Conservation (phyloP, 2,329 filamentous ascomycete species). For the Diplodia corticola region DNA sequence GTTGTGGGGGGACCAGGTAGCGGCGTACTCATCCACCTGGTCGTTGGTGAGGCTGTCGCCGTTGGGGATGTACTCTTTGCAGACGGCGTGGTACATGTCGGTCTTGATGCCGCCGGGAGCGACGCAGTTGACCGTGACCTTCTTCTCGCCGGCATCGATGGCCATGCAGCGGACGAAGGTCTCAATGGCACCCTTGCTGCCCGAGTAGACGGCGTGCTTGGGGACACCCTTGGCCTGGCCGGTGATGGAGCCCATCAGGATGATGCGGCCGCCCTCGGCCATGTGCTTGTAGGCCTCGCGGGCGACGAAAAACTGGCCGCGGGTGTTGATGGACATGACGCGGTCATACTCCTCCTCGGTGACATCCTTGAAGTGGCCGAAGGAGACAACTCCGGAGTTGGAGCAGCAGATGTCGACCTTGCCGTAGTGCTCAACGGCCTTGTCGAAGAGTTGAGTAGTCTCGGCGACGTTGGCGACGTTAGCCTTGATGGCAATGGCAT, state of each 20-base stretch:
- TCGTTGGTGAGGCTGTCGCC: conserved; percentile 58
- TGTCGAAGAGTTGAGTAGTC: conserved; percentile 63
- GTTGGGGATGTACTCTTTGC: conserved; percentile 62
- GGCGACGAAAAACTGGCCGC: conserved; percentile 64
- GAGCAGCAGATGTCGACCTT: conserved; percentile 70
- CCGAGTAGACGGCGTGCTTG: conserved; percentile 56
- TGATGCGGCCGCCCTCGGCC: conserved; percentile 53
- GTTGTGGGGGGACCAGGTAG: conserved; percentile 64
- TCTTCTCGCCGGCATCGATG: conserved; percentile 56
- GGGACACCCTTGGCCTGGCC: conserved; percentile 58
- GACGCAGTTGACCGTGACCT: conserved; percentile 62
- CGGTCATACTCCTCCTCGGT: conserved; percentile 58
- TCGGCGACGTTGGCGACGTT: conserved; percentile 66
- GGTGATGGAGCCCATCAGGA: conserved; percentile 58
- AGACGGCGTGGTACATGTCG: conserved; percentile 63
- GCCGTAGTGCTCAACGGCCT: conserved; percentile 62
- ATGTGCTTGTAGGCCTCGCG: conserved; percentile 57
- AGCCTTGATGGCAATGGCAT: conserved; percentile 65
- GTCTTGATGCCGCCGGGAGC: conserved; percentile 58
- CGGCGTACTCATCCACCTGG: conserved; percentile 62
- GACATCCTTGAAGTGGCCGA: conserved; percentile 56
- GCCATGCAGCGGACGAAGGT: conserved; percentile 57
- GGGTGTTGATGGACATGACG: conserved; percentile 63
- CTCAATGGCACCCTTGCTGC: conserved; percentile 56
- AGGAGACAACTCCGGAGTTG: conserved; percentile 62